These are phyloP conservation scores for Pulveroboletus sp. DNA, from an alignment of 768 basidiomycete genomes.

Conservation along the genomic window DNA sequence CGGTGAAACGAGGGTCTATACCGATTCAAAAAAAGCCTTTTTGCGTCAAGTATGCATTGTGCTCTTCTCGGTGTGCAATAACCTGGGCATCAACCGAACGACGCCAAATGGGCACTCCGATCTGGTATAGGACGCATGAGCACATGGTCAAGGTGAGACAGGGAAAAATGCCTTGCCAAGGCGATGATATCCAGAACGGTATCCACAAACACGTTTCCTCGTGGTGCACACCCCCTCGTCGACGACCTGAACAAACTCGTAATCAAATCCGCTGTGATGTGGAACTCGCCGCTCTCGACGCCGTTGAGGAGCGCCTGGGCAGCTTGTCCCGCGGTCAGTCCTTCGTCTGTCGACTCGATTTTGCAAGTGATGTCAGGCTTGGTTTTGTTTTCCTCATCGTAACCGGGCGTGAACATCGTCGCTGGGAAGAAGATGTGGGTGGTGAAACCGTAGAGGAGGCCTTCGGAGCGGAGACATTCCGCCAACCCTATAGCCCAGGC, in stretches of 20 bases:
- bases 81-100: slow-evolving; percentile 47
- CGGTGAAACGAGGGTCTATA: not conserved
- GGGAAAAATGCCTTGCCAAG: slow-evolving; percentile 35
- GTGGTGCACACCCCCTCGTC: slow-evolving; percentile 57
- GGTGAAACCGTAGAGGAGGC: slow-evolving; percentile 71
- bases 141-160: not conserved
- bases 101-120: slow-evolving; percentile 54
- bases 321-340: slow-evolving; percentile 59
- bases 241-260: slow-evolving; percentile 67
- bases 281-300: slow-evolving; percentile 63
- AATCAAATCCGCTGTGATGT: slow-evolving; percentile 73
- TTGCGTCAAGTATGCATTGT: slow-evolving; percentile 40
- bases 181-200: slow-evolving; percentile 38
- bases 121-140: slow-evolving; percentile 28
- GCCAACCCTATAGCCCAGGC: slow-evolving; percentile 61
- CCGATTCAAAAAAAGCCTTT: slow-evolving; percentile 42
- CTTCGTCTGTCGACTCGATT: slow-evolving; percentile 73
- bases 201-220: slow-evolving; percentile 59
- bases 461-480: slow-evolving; percentile 78
- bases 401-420: slow-evolving; percentile 79
- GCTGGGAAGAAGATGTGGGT: slow-evolving; percentile 83
- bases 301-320: slow-evolving; percentile 65
- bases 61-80: slow-evolving; percentile 43
- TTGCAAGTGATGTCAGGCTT: slow-evolving; percentile 75
- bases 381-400: slow-evolving; percentile 67